Evolutionary conservation across 2,329 filamentous ascomycete species (phyloP).

Genomic region (Botrytis cinerea): DNA sequence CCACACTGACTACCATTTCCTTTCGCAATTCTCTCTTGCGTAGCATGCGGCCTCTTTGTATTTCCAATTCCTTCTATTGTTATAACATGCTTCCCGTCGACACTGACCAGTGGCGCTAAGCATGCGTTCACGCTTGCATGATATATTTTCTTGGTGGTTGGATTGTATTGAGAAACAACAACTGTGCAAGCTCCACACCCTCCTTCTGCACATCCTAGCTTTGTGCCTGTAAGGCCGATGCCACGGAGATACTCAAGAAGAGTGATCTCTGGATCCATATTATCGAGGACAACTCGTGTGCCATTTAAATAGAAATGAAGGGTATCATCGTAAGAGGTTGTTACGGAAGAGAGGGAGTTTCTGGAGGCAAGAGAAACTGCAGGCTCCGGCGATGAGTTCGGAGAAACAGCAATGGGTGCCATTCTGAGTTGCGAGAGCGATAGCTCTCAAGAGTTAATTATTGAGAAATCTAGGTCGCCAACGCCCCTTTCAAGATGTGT

Average conservation of each 20-base stretch:
- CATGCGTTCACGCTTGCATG: constrained; percentile 97
- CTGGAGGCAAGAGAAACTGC: constrained; percentile 34
- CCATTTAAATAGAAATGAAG: constrained; percentile 94
- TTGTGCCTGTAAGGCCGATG: constrained; percentile 91
- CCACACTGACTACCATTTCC: constrained; percentile 88
- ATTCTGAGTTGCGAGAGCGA: constrained; percentile 43
- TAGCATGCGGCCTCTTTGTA: constrained; percentile 80
- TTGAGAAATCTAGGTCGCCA: neutral
- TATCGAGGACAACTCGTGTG: constrained; percentile 81
- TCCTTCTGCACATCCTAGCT: constrained; percentile 93
- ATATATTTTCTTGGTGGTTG: constrained; percentile 81
- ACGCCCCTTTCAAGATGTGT: neutral
- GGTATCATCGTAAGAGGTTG: constrained; percentile 80
- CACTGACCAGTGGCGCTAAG: constrained; percentile 84
- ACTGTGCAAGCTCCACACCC: constrained; percentile 97
- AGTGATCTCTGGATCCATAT: constrained; percentile 87
- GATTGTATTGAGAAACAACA: constrained; percentile 90
- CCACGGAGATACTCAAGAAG: constrained; percentile 90
- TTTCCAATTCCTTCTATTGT: constrained; percentile 96
- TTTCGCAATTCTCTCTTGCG: constrained; percentile 88
- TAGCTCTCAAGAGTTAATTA: neutral
- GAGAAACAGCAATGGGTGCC: constrained; percentile 58
- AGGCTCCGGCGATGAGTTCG: constrained; percentile 43
- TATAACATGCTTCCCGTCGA: constrained; percentile 97
- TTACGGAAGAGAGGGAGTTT: constrained; percentile 60